phyloP scores from a whole-genome alignment of 768 basidiomycete genomes.

The Mycena crocata region DNA sequence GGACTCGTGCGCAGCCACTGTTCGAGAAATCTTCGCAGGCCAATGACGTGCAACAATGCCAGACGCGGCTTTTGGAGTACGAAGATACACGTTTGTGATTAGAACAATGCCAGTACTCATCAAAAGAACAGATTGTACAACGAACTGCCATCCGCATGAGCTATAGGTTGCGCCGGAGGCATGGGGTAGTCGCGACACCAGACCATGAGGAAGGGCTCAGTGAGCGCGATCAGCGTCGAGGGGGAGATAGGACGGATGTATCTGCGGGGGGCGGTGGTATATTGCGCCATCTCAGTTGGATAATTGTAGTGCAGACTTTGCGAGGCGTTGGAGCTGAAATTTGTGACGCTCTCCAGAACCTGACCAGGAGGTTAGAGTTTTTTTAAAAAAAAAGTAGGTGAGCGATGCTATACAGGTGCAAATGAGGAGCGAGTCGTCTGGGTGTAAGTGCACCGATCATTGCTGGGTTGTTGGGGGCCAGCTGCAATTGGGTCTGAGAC shows the following conservation, averaged over 20 bases:
- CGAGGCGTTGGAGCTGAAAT: conserved; percentile 12
- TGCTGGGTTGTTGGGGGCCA: no score
- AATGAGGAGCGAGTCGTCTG: no score
- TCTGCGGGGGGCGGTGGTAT: not conserved
- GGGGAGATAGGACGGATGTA: conserved; percentile 47
- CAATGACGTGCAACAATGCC: not conserved
- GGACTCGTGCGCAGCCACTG: not conserved
- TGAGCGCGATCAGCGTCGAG: conserved; percentile 55
- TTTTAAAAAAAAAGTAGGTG: not conserved
- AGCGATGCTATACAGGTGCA: not conserved
- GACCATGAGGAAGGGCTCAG: conserved; percentile 56
- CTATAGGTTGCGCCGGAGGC: not conserved
- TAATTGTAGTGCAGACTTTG: not conserved
- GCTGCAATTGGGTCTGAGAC: not conserved
- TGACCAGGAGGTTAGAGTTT: not conserved
- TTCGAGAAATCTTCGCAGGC: conserved; percentile 5
- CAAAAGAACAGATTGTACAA: no score
- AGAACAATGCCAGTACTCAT: not conserved
- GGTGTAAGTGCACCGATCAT: no score
- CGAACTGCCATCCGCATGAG: no score
- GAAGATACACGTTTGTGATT: not conserved
- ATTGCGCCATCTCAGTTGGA: not conserved
- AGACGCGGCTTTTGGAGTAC: not conserved
- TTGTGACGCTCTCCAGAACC: not conserved
- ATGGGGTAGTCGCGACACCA: conserved; percentile 43